Evolutionary conservation across 2,329 filamentous ascomycete genomes (phyloP).

Genomic region (Cryphonectria radicalis): DNA sequence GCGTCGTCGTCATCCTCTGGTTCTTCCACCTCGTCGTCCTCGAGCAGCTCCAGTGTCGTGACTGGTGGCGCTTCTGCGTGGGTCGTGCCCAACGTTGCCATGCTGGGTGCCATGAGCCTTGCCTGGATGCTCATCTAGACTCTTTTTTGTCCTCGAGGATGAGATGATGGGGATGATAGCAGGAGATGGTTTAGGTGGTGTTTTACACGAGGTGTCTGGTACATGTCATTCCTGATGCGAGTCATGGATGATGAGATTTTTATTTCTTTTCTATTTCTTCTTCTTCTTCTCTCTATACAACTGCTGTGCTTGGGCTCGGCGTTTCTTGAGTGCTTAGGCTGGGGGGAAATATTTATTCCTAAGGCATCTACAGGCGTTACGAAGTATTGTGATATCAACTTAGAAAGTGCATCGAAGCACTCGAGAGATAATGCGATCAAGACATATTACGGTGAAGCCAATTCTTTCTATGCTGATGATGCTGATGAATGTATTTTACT

Average conservation of each 20-base stretch:
- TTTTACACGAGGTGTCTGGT: neutral
- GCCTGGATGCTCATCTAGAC: slow-evolving; percentile 9
- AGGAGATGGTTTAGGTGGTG: neutral
- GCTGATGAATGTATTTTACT: too few species aligned
- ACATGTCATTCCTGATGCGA: neutral
- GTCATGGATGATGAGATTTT: neutral
- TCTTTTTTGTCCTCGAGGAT: neutral
- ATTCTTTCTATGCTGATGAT: neutral
- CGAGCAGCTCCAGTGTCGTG: slow-evolving; percentile 1
- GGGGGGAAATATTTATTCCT: neutral
- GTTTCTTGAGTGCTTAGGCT: neutral
- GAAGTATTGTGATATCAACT: neutral
- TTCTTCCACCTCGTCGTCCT: neutral
- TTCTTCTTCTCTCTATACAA: neutral
- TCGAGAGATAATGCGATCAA: neutral
- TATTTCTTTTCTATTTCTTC: neutral
- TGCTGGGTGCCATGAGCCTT: slow-evolving; percentile 2
- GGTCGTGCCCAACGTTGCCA: neutral
- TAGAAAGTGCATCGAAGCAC: neutral
- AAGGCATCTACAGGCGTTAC: neutral
- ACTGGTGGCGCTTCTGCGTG: slow-evolving; percentile 1
- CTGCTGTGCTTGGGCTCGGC: neutral
- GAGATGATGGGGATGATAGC: too few species aligned
- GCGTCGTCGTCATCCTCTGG: neutral
- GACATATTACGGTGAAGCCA: neutral